Conservation (phyloP, 257 asterid genomes). For the Ehretia macrophylla region DNA sequence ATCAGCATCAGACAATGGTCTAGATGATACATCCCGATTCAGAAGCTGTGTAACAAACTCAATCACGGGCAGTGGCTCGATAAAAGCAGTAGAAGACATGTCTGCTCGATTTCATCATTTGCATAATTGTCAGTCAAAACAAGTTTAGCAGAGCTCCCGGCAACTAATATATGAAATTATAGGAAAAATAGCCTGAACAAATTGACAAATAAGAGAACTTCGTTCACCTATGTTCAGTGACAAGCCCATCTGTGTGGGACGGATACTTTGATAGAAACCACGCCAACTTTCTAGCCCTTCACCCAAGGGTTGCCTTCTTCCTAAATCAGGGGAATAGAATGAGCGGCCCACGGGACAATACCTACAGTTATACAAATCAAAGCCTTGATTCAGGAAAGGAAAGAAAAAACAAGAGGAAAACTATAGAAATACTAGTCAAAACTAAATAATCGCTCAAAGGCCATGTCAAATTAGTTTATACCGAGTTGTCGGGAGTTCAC, state of each 20-base stretch:
- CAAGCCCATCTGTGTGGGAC: slow-evolving; percentile 98
- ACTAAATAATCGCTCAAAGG: too few relatives aligned
- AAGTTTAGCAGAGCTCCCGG: background rate
- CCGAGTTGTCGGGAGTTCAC: slow-evolving; percentile 81
- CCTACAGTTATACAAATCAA: slow-evolving; percentile 23
- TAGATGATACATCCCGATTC: slow-evolving; percentile 63
- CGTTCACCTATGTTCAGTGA: slow-evolving; percentile 80
- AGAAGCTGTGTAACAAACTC: slow-evolving; percentile 84
- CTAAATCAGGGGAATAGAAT: slow-evolving; percentile 76
- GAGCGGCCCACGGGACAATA: slow-evolving; percentile 79
- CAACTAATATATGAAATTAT: background rate
- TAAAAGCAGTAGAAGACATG: slow-evolving; percentile 97
- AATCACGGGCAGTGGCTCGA: slow-evolving; percentile 89
- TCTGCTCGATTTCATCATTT: slow-evolving; percentile 39
- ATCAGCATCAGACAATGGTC: slow-evolving; percentile 89
- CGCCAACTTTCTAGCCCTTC: slow-evolving; percentile 99
- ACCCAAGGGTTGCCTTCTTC: slow-evolving; percentile 77
- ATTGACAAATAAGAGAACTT: background rate
- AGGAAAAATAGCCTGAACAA: background rate
- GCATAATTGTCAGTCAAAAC: background rate
- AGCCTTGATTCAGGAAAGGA: background rate
- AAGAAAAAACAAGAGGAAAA: background rate
- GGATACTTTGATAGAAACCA: slow-evolving; percentile 94
- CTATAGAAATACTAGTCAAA: background rate
- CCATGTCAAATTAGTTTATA: slow-evolving; percentile 3